Base-by-base conservation (phyloP, 371 early-diverging fungal species). In the Actinomortierella wolfii region DNA sequence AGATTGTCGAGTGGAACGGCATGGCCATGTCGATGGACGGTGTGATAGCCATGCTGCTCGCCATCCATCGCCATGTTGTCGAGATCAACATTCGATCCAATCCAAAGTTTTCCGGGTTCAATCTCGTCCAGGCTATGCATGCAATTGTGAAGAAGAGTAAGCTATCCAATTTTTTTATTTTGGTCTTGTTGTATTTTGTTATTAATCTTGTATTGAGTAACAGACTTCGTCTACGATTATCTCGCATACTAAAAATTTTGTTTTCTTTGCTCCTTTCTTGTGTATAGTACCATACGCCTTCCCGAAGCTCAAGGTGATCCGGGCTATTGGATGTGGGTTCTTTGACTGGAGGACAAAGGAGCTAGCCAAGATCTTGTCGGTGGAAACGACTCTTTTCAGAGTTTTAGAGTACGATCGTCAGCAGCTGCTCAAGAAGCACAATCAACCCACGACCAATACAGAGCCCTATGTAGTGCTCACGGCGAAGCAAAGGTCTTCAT, bases 301-400 rank as follows among this genome's bases (percentile, higher is more conserved):
- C 51, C 51, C 51, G 28, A 51, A 28, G 28, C 51, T 51, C n/a
- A 24, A 51, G n/a, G 28, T 28, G 14, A 28, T 51, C 14, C 51
- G 51, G 7, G 51, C 51, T 2, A 51, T 28, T n/a, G 51, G 51
- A 14, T 51, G 51, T 28, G 28, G 28, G n/a, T 51, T 51, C 25
- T 51, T 51, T 25, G 51, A 51, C 18, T 51, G 24, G 26, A 11
- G 51, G 18, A 26, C 18, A 24, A 51, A 51, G 8, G 51, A 29
- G 3, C 26, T n/a, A 11, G 14, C 26, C 25, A 51, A 51, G 28
- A 25, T 34, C 34, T 6, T 34, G 7, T 11, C 11, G 34, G 7
- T 34, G 34, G 34, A 34, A 34, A 4, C 4, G 34, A 6, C 4
- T 11, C 34, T 34, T 4, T 4, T 6, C 11, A 4, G 34, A 11